phyloP scores from a whole-genome alignment of 768 basidiomycete genomes.

The Auriscalpium vulgare region DNA sequence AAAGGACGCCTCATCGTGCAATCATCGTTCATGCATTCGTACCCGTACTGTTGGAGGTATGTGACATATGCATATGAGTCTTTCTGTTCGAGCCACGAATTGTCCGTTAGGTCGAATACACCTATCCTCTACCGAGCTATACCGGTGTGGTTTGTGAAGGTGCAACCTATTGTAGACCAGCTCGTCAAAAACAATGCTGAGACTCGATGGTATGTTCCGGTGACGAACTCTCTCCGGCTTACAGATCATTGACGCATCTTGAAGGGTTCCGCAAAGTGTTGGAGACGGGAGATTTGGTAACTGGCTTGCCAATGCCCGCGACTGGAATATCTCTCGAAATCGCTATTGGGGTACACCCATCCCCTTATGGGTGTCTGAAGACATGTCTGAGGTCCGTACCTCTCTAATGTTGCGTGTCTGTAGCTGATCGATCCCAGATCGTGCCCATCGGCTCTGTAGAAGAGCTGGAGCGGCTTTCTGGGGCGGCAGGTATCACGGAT shows the following conservation, averaged over 20 bases:
- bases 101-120: constrained; percentile 68
- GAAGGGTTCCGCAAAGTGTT: constrained; percentile 84
- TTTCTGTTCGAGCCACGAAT: neutral
- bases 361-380: constrained; percentile 93
- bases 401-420: neutral
- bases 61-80: neutral
- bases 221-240: neutral
- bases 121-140: constrained; percentile 95
- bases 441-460: constrained; percentile 65
- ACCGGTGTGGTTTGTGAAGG: constrained; percentile 93
- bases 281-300: constrained; percentile 93
- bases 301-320: constrained; percentile 96
- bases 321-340: constrained; percentile 99
- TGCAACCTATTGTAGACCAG: constrained; percentile 75
- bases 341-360: constrained; percentile 99
- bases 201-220: constrained; percentile 67
- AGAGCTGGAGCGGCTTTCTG: constrained; percentile 81
- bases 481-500: constrained; percentile 77
- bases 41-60: constrained; percentile 97
- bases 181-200: constrained; percentile 85
- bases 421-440: neutral
- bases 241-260: neutral
- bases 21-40: constrained; percentile 80
- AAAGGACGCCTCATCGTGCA: constrained; percentile 86
- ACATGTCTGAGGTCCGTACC: constrained; percentile 69